A percentile compares a stretch with the other conserved stretches of the same genome.
phyloP scores from a whole-genome alignment of 163 green algal species.

The Smithsoniella earleae region DNA sequence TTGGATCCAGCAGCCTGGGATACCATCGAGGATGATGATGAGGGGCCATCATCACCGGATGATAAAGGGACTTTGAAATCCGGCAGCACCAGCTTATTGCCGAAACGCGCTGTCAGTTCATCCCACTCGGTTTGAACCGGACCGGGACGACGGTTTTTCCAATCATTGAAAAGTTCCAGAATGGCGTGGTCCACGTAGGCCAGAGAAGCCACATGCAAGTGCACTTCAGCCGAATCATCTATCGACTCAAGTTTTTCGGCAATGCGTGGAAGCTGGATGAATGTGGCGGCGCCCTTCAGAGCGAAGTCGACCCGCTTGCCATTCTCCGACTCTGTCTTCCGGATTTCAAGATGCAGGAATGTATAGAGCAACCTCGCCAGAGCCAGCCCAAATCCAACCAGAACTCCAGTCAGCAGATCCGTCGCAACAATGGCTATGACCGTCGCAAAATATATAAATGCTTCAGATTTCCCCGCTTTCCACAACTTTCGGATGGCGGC shows the following conservation, averaged over 20 bases:
- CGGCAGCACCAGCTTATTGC: no score
- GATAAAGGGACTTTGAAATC: no score
- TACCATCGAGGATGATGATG: no score
- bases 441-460: neutral
- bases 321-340: neutral
- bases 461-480: neutral
- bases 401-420: neutral
- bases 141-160: no score
- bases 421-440: neutral
- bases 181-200: neutral
- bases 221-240: neutral
- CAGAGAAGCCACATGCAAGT: neutral
- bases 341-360: neutral
- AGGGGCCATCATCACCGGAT: no score
- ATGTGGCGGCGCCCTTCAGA: neutral
- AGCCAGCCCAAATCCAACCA: neutral
- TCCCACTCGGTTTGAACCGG: no score
- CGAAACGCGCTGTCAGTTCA: no score
- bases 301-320: neutral
- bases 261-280: neutral
- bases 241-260: neutral
- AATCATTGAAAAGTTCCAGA: neutral
- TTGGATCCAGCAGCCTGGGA: no score
- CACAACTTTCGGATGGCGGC: neutral
- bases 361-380: neutral